Evolutionary conservation across 768 basidiomycete species (phyloP), one percentile per base, ranked within the genome.

Genomic region (Mycena rosella): DNA sequence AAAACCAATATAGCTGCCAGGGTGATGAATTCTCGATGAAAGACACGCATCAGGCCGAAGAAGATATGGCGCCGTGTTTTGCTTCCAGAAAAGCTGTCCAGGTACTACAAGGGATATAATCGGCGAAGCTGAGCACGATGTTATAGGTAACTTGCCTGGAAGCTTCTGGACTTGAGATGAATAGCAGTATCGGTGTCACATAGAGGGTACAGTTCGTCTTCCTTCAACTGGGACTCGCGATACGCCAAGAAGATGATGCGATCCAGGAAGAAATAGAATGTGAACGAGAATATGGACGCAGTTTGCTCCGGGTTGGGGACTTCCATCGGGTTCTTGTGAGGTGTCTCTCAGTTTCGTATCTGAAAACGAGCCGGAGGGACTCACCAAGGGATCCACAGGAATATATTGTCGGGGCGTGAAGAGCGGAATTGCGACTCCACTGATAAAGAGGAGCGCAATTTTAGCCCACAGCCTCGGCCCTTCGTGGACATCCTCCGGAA

Each of bases 151-250:
- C n/a, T 29, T 66, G 80, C 81, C 52, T 73, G 74, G 62, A 81
- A 81, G 55, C 70, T 74, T 26, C 67, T 74, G 24, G 59, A 72
- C 20, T 71, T 73, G 24, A 78, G 56, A 69, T 74, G 30, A 17
- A 67, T 62, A 3, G 74, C 63, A 53, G 60, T 56, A 66, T 92
- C 90, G 56, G 88, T 85, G 68, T 90, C 89, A 7, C 86, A 86
- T 77, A 92, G 84, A 2, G 87, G 88, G 20, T 89, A 89, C 45
- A 90, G 78, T 54, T 89, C 74, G 38, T 89, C 87, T 36, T 78
- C 76, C 2, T 82, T 71, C 4, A 89, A 70, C 70, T 86, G 85
- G 5, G 83, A 70, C 24, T 83, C 70, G 22, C 79, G 75, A 68
- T 82, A 82, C 1, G 83, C 86, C 10, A 75, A 68, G 63, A 79